phyloP scores from a whole-genome alignment of 257 asterid genomes.

The Hygrophila difformis region DNA sequence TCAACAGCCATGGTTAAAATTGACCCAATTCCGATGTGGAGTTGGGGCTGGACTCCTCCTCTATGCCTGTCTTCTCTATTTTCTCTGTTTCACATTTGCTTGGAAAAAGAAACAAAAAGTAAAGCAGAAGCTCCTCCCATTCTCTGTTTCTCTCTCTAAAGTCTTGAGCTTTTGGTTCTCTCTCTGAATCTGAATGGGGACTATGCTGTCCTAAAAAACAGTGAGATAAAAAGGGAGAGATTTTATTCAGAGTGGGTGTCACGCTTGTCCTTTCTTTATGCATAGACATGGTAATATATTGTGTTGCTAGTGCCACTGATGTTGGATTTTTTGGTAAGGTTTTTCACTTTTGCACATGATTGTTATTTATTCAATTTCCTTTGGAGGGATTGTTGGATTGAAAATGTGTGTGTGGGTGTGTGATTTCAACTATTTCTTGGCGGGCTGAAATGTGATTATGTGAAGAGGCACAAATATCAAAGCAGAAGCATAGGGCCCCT shows the following conservation, averaged over 20 bases:
- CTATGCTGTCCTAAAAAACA: conserved; percentile 10
- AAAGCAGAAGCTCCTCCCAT: conserved; percentile 6
- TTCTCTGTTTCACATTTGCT: conserved; percentile 31
- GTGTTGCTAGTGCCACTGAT: background rate
- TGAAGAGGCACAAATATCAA: too few species aligned
- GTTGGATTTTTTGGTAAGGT: background rate
- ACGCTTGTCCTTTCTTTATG: conserved; percentile 84
- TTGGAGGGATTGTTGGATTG: too few species aligned
- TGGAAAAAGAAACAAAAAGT: conserved; percentile 29
- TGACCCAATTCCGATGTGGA: background rate
- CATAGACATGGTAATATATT: background rate
- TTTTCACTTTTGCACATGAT: too few species aligned
- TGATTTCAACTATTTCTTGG: too few species aligned
- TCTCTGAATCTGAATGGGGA: conserved; percentile 33
- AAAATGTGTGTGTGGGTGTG: too few species aligned
- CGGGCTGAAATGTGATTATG: too few species aligned
- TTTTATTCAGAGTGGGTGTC: conserved; percentile 54
- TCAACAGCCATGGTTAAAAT: conserved; percentile 31
- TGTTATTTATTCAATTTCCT: too few species aligned
- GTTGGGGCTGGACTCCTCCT: background rate
- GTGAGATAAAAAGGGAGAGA: conserved; percentile 39
- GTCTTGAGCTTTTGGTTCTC: conserved; percentile 6
- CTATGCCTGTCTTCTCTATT: background rate
- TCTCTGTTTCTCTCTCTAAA: conserved; percentile 13
- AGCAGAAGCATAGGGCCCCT: too few species aligned